phyloP scores from a whole-genome alignment of 2,329 filamentous ascomycete genomes.

The Cordyceps farinosa region DNA sequence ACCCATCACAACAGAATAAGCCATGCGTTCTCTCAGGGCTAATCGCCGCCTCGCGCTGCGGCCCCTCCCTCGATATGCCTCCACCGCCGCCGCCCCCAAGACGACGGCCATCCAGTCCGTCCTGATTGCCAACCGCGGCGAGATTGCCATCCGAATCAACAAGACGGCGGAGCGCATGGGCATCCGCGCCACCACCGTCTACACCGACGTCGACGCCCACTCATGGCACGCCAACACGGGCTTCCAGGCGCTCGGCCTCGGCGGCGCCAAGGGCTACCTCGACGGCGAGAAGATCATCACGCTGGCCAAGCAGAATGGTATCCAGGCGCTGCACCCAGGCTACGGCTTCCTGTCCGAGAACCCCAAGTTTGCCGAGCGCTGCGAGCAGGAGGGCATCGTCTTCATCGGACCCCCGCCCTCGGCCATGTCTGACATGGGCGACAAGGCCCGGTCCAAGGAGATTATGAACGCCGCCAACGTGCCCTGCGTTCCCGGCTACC shows the following conservation, averaged over 20 bases:
- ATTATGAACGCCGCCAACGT: constrained; percentile 97
- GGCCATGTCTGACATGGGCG: constrained; percentile 86
- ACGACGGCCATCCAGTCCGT: constrained; percentile 66
- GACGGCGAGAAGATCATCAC: constrained; percentile 90
- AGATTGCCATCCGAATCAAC: constrained; percentile 92
- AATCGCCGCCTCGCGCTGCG: constrained; percentile 48
- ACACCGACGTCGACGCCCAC: constrained; percentile 83
- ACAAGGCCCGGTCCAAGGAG: constrained; percentile 89
- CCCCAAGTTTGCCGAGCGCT: constrained; percentile 81
- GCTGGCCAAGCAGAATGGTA: constrained; percentile 80
- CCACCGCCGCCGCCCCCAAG: constrained; percentile 33
- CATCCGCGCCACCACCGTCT: constrained; percentile 89
- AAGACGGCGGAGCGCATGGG: constrained; percentile 83
- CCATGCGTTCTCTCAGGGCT: constrained; percentile 55
- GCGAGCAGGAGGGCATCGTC: constrained; percentile 82
- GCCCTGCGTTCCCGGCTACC: constrained; percentile 93
- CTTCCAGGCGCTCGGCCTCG: constrained; percentile 78
- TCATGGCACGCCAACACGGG: constrained; percentile 87
- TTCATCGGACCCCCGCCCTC: constrained; percentile 88
- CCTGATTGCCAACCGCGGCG: constrained; percentile 92
- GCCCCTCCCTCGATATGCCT: constrained; percentile 38
- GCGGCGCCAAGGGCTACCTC: constrained; percentile 80
- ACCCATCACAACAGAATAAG: constrained; percentile 19
- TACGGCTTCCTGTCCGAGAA: constrained; percentile 98
- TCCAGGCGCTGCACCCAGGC: constrained; percentile 89